Conservation (phyloP, 2,329 filamentous ascomycete species). For the Claviceps sp. region DNA sequence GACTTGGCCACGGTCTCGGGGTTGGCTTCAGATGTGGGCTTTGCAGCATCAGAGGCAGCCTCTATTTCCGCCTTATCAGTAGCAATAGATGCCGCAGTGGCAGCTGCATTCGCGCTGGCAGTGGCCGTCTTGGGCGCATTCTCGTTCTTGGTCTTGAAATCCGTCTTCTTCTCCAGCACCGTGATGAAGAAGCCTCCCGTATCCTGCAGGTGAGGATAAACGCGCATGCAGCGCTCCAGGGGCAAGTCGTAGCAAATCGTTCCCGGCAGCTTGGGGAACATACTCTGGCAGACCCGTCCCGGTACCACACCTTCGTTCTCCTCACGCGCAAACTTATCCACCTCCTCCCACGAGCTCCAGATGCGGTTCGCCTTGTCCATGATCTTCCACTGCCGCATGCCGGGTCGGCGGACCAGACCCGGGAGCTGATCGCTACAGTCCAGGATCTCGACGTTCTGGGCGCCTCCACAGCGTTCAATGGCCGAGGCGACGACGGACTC, state of each 20-base stretch:
- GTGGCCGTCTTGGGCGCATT: constrained; percentile 30
- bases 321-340: constrained; percentile 55
- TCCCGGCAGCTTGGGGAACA: constrained; percentile 59
- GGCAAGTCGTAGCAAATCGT: constrained; percentile 51
- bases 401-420: constrained; percentile 60
- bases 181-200: constrained; percentile 97
- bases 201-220: constrained; percentile 91
- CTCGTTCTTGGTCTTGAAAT: constrained; percentile 69
- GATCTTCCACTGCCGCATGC: constrained; percentile 73
- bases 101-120: constrained; percentile 4
- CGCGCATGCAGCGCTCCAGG: constrained; percentile 79
- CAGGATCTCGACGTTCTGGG: constrained; percentile 66
- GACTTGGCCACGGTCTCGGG: constrained; percentile 14
- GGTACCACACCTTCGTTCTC: constrained; percentile 42
- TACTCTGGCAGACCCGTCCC: constrained; percentile 59
- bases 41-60: constrained; percentile 7
- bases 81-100: constrained; percentile 3
- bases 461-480: constrained; percentile 78
- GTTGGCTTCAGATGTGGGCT: constrained; percentile 15
- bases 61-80: constrained; percentile 13
- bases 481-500: constrained; percentile 83
- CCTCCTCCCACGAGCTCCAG: constrained; percentile 71
- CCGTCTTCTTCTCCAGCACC: constrained; percentile 79
- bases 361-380: constrained; percentile 75
- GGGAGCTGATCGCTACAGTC: constrained; percentile 72